A percentile compares a stretch with the other conserved stretches of the same genome.
These are phyloP conservation scores for Heterobasidion occidentale DNA, from an alignment of 1,284 basidiomycete species.

Conservation along the genomic window DNA sequence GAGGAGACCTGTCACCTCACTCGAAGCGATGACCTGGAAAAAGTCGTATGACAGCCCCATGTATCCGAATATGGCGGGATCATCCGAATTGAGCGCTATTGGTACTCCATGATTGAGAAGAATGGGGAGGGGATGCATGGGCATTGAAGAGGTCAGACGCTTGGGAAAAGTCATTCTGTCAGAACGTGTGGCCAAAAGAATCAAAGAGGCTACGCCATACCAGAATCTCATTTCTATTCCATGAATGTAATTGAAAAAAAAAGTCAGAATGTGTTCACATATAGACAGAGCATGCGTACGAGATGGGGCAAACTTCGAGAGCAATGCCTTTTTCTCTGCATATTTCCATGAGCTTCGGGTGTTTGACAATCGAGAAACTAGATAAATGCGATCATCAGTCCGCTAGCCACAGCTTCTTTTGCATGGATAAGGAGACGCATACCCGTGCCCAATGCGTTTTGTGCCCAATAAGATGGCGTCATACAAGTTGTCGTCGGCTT, in stretches of 20 bases:
- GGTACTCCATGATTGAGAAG: slow-evolving; percentile 64
- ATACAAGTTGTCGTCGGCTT: slow-evolving; percentile 68
- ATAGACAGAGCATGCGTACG: slow-evolving; percentile 32
- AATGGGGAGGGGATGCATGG: slow-evolving; percentile 62
- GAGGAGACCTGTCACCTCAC: slow-evolving; percentile 54
- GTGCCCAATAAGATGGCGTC: slow-evolving; percentile 73
- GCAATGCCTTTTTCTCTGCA: slow-evolving; percentile 59
- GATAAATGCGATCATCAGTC: neutral
- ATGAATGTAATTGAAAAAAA: slow-evolving; percentile 6
- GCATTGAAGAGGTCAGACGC: slow-evolving; percentile 69
- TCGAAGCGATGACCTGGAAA: slow-evolving; percentile 62
- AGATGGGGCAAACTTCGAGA: slow-evolving; percentile 67
- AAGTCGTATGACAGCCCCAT: slow-evolving; percentile 70
- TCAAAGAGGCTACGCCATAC: slow-evolving; percentile 26
- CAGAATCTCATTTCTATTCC: slow-evolving; percentile 55
- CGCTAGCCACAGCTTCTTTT: neutral
- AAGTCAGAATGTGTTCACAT: neutral
- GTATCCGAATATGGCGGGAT: slow-evolving; percentile 70
- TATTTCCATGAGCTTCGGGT: slow-evolving; percentile 60
- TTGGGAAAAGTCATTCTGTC: slow-evolving; percentile 14
- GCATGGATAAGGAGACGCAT: slow-evolving; percentile 5
- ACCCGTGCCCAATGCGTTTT: slow-evolving; percentile 77
- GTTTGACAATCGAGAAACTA: slow-evolving; percentile 67
- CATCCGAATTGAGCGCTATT: slow-evolving; percentile 65
- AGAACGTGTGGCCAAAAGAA: neutral